Percentiles rank a stretch among this genome's conserved stretches.
phyloP scores from a whole-genome alignment of 1,284 basidiomycete genomes.

The Ceratobasidium sp. region DNA sequence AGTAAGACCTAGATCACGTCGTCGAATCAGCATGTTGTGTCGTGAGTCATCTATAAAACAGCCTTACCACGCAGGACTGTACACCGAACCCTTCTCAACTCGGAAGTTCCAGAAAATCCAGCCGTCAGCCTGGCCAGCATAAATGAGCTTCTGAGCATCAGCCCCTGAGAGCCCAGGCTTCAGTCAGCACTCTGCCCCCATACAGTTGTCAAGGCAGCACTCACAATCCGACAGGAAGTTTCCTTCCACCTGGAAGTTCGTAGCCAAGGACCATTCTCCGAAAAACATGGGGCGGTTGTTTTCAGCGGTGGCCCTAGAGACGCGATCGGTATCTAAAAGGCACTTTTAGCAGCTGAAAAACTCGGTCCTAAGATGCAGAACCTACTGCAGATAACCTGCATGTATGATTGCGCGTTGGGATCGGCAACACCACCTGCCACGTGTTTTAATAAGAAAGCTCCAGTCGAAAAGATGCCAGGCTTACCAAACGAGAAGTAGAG shows the following conservation, averaged over 20 bases:
- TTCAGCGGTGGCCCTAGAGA: constrained; percentile 54
- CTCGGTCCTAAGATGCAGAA: not conserved
- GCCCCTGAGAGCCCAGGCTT: no score
- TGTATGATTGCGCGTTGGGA: constrained; percentile 67
- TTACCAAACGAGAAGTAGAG: constrained; percentile 67
- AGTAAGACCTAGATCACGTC: constrained; percentile 65
- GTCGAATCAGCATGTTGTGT: not conserved
- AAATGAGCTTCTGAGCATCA: constrained; percentile 73
- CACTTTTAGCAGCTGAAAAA: not conserved
- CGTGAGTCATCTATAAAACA: not conserved
- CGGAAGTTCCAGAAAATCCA: constrained; percentile 86
- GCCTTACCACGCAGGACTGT: constrained; percentile 29
- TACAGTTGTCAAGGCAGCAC: no score
- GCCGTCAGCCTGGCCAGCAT: constrained; percentile 60
- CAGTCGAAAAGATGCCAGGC: constrained; percentile 44
- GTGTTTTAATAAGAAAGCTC: not conserved
- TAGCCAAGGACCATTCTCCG: constrained; percentile 74
- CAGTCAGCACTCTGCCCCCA: no score
- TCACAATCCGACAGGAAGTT: no score
- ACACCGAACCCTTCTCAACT: constrained; percentile 56
- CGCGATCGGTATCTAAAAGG: constrained; percentile 51
- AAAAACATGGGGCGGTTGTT: constrained; percentile 60
- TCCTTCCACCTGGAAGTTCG: no score
- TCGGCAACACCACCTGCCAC: constrained; percentile 67
- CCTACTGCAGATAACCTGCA: constrained; percentile 69